Conservation (phyloP, 2,329 filamentous ascomycete genomes). For the Sporothrix phasma region DNA sequence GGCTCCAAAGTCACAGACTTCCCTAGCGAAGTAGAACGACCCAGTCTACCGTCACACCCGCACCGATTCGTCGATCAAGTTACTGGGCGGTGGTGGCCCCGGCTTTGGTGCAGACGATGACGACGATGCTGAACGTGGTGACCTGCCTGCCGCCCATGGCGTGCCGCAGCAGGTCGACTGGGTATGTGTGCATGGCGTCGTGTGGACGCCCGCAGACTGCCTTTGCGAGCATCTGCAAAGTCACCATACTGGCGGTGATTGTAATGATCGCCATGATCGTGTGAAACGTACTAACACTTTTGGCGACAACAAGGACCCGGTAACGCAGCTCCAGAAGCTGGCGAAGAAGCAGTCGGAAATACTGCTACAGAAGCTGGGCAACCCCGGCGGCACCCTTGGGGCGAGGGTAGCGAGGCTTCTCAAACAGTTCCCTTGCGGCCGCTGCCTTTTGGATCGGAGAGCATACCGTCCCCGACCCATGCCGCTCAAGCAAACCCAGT, state of each 20-base stretch:
- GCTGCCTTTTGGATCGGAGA: constrained; percentile 45
- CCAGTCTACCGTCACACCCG: constrained; percentile 82
- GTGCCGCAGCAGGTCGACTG: constrained; percentile 84
- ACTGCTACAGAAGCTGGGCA: constrained; percentile 43
- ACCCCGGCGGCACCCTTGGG: constrained; percentile 12
- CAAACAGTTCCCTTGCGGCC: constrained; percentile 36
- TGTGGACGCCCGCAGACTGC: constrained; percentile 42
- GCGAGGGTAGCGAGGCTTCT: constrained; percentile 14
- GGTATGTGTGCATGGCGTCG: constrained; percentile 65
- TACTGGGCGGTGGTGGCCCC: constrained; percentile 48
- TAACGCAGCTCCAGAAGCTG: constrained; percentile 59
- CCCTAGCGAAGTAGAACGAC: constrained; percentile 69
- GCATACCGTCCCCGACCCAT: constrained; percentile 35
- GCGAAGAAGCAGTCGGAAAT: constrained; percentile 55
- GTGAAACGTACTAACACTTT: constrained; percentile 38
- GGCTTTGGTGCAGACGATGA: constrained; percentile 40
- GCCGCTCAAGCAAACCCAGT: constrained; percentile 28
- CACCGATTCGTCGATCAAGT: constrained; percentile 58
- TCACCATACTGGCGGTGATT: no score
- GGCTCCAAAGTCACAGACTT: constrained; percentile 75
- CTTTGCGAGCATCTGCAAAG: constrained; percentile 36
- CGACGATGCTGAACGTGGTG: constrained; percentile 27
- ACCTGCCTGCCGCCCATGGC: constrained; percentile 64
- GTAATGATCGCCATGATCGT: neutral
- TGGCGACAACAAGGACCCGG: constrained; percentile 52